A percentile compares a stretch with the other conserved stretches of the same genome.
Conservation (phyloP, 345 rosid genomes). For the Citrus reticulata region DNA sequence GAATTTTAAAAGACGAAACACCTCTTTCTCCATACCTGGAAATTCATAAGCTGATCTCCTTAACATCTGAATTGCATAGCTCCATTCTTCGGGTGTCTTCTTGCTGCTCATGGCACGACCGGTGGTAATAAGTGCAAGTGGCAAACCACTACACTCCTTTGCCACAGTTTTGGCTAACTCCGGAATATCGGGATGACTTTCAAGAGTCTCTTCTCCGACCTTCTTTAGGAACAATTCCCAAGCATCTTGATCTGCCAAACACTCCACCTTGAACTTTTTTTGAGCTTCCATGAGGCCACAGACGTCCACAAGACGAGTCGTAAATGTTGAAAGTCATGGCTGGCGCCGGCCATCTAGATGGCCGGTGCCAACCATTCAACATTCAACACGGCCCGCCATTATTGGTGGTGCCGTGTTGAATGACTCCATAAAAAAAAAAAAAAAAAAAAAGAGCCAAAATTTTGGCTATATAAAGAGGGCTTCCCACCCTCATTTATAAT, state of each 20-base stretch:
- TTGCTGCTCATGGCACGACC: neutral
- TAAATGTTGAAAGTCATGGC: no score
- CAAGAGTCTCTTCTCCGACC: slow-evolving; percentile 14
- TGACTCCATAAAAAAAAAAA: no score
- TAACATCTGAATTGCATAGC: neutral
- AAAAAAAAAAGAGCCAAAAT: no score
- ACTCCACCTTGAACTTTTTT: slow-evolving; percentile 6
- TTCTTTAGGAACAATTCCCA: slow-evolving; percentile 13
- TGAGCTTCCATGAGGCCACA: slow-evolving; percentile 26
- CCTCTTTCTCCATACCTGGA: neutral
- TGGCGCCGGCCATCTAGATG: no score
- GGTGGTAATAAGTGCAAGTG: neutral
- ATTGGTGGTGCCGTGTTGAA: no score
- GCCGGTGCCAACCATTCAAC: no score
- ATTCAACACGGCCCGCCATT: no score
- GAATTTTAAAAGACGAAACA: neutral
- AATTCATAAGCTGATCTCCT: neutral
- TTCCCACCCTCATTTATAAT: no score
- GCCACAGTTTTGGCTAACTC: neutral
- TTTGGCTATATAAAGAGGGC: no score
- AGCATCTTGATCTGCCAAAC: slow-evolving; percentile 1
- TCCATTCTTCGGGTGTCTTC: neutral
- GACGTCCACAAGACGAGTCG: slow-evolving; percentile 14
- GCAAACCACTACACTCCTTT: neutral
- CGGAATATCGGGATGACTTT: neutral